Evolutionary conservation across 805 yeast genomes (phyloP).

Genomic region (Kuraishia hungarica): DNA sequence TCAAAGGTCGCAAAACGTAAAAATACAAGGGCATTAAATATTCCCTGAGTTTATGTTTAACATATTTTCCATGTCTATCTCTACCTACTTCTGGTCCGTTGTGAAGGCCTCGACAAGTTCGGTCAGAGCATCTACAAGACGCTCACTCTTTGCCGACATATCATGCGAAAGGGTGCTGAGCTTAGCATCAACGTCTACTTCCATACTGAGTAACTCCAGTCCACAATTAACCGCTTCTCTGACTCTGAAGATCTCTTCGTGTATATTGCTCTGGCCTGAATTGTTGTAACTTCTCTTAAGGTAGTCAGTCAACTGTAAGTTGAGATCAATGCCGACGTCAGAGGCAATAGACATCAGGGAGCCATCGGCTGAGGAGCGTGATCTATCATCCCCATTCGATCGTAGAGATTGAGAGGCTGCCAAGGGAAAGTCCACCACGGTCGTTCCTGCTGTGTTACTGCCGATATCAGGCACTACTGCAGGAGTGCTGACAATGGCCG

Average conservation of each 20-base stretch:
- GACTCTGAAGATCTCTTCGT: not conserved
- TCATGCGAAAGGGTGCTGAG: not conserved
- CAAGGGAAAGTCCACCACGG: not conserved
- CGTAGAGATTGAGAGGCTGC: not conserved
- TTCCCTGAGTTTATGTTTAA: too few species aligned
- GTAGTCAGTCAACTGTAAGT: constrained; percentile 1
- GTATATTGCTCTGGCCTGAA: not conserved
- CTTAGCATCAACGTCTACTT: not conserved
- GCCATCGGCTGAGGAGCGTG: not conserved
- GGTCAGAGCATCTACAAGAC: not conserved
- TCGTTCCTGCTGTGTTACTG: not conserved
- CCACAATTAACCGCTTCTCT: constrained; percentile 2
- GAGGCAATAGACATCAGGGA: constrained; percentile 1
- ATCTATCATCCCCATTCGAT: not conserved
- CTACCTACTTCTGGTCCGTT: not conserved
- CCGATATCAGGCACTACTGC: not conserved
- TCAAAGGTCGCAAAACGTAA: too few species aligned
- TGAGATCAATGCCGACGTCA: constrained; percentile 2
- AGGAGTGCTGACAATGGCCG: not conserved
- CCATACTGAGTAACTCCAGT: constrained; percentile 1
- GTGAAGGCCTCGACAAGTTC: constrained; percentile 2
- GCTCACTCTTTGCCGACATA: not conserved
- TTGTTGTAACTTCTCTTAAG: not conserved
- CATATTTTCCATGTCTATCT: too few species aligned
- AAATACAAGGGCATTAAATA: too few species aligned